phyloP scores from a whole-genome alignment of 1,284 basidiomycete species.

The Tylopilus sp. region DNA sequence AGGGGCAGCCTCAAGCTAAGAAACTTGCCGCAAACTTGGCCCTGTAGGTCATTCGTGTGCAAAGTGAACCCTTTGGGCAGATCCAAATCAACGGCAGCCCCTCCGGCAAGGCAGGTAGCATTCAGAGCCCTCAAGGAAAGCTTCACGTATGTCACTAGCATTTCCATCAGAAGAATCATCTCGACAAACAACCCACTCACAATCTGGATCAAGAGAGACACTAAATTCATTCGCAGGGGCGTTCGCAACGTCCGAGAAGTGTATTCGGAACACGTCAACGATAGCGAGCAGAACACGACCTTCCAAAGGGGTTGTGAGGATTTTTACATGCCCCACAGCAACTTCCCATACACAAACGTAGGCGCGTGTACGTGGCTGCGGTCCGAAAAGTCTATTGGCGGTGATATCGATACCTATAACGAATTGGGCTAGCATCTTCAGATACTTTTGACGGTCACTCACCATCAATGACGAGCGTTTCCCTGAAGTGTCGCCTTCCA shows the following conservation, averaged over 20 bases:
- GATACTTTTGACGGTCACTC: constrained; percentile 13
- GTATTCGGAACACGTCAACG: constrained; percentile 58
- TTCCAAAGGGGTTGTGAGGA: constrained; percentile 55
- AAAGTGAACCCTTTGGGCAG: constrained; percentile 60
- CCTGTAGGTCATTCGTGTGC: constrained; percentile 72
- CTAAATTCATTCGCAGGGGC: constrained; percentile 72
- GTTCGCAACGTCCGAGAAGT: constrained; percentile 74
- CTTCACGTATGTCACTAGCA: constrained; percentile 51
- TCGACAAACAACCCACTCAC: constrained; percentile 39
- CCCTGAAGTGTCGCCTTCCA: constrained; percentile 28
- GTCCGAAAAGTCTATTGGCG: constrained; percentile 84
- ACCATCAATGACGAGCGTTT: constrained; percentile 65
- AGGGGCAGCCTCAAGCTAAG: constrained; percentile 54
- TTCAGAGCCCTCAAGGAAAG: constrained; percentile 53
- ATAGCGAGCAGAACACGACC: constrained; percentile 51
- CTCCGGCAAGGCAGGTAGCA: constrained; percentile 49
- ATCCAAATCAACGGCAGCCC: constrained; percentile 53
- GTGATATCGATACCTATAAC: constrained; percentile 70
- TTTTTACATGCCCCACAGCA: constrained; percentile 58
- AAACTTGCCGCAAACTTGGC: constrained; percentile 58
- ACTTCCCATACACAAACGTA: constrained; percentile 93
- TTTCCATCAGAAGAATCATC: constrained; percentile 7
- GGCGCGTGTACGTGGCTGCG: constrained; percentile 76
- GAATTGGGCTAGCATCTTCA: constrained; percentile 21
- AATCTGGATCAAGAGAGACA: constrained; percentile 67